Evolutionary conservation across 176 grass and related monocot genomes (phyloP).

Genomic region (Metroxylon sagu): DNA sequence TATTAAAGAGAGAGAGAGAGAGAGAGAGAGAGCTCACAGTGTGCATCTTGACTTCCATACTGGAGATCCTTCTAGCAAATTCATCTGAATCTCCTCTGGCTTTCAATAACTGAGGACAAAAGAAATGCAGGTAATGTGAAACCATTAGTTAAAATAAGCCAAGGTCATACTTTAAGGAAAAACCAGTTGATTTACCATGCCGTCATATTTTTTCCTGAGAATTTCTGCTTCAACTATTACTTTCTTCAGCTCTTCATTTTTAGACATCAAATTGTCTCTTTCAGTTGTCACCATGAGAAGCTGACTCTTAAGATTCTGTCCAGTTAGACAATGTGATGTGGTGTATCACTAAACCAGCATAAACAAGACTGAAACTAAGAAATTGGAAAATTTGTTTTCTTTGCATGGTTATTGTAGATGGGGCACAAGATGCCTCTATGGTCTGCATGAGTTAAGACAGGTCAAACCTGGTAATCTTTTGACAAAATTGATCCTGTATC

Average conservation of each 20-base stretch:
- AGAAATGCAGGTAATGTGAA: neutral
- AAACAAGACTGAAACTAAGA: too few species aligned
- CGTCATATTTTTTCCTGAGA: constrained; percentile 44
- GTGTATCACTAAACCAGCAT: too few species aligned
- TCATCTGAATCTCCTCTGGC: constrained; percentile 42
- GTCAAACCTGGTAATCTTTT: neutral
- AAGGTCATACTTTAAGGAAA: neutral
- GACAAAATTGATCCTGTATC: constrained; percentile 1
- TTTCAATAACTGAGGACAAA: constrained; percentile 43
- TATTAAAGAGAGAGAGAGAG: too few species aligned
- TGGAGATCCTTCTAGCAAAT: constrained; percentile 47
- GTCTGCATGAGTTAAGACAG: neutral
- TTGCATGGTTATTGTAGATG: too few species aligned
- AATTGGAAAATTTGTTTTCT: too few species aligned
- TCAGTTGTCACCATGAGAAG: constrained; percentile 39
- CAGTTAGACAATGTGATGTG: neutral
- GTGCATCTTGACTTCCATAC: constrained; percentile 53
- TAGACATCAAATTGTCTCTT: constrained; percentile 41
- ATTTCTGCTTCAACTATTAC: constrained; percentile 38
- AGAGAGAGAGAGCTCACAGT: constrained; percentile 32
- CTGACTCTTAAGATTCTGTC: constrained; percentile 52
- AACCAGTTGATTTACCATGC: constrained; percentile 33
- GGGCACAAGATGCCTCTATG: too few species aligned
- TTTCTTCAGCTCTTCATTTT: constrained; percentile 32
- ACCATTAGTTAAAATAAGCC: constrained; percentile 5